Evolutionary conservation across 1,284 basidiomycete species (phyloP), one percentile per base, ranked within the genome.

Genomic region (Irpex sp.): DNA sequence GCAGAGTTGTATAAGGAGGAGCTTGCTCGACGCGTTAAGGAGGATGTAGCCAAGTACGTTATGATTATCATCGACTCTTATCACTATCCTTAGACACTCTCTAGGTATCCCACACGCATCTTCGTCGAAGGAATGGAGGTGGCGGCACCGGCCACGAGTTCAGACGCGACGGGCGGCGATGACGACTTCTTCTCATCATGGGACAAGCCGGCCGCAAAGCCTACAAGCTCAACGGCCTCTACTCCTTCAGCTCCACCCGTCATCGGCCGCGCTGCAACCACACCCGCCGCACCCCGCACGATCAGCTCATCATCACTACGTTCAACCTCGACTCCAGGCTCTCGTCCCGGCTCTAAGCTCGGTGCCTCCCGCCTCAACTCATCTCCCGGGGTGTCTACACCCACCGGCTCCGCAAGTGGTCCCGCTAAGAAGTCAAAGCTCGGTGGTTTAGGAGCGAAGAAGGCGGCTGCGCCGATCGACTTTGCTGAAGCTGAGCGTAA

Each of bases 181-280:
- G 93, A 94, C 58, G 96, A 98, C 74, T 99, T 98, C 75, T 98
- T 98, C 77, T 88, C 93, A 59, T 90, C 92, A 37, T 98, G 96
- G 94, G 94, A 96, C 67, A 95, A 96, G 72, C 88, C 92, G 1
- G 75, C 82, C 82, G 1, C 82, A 83, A 5, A 87, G 84, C 56
- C 65, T 72, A 28, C 61, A 59, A 10, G 53, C 3, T 76, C 83
- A 9, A 69, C 81, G 2, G 72, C 85, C 5, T 75, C 82, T 19
- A 82, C 83, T 8, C 78, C 83, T 18, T 69, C 79, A 8, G 80
- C 83, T 9, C 87, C 86, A 7, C 83, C 87, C 4, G 76, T 83
- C 18, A 74, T 88, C 55, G 85, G 85, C 10, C 79, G 82, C 14
- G 66, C 81, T 2, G 67, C 80, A 8, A 78, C 84, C 23, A 72